These are phyloP conservation scores for Odontarrhena argentea DNA, from an alignment of 345 rosid species.

Conservation along the genomic window DNA sequence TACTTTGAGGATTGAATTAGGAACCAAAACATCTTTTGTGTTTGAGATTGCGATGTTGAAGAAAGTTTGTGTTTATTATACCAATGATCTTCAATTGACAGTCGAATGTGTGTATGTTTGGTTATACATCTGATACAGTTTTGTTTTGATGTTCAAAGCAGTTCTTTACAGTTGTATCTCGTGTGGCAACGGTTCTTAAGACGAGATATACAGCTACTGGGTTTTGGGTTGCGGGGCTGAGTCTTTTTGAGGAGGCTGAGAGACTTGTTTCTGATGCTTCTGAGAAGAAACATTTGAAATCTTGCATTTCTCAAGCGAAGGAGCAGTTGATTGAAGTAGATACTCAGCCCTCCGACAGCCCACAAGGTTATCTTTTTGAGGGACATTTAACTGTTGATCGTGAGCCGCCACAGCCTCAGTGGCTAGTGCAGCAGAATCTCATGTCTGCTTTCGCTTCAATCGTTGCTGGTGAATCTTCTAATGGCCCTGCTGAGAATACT, in stretches of 20 bases:
- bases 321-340: constrained; percentile 59
- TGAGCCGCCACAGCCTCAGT: constrained; percentile 88
- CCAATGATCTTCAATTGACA: neutral
- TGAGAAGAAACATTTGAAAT: constrained; percentile 65
- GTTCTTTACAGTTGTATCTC: constrained; percentile 76
- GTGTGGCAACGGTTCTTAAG: constrained; percentile 79
- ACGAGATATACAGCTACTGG: constrained; percentile 85
- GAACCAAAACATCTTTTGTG: neutral
- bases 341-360: constrained; percentile 39
- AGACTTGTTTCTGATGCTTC: constrained; percentile 54
- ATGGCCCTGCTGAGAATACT: constrained; percentile 32
- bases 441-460: constrained; percentile 58
- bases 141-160: constrained; percentile 34
- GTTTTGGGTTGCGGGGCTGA: constrained; percentile 80
- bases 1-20: constrained; percentile 4
- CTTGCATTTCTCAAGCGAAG: constrained; percentile 67
- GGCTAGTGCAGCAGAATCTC: constrained; percentile 78
- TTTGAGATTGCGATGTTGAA: neutral
- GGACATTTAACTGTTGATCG: constrained; percentile 96
- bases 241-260: constrained; percentile 67
- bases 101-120: constrained; percentile 1
- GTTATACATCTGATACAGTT: neutral
- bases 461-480: constrained; percentile 62
- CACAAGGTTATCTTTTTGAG: constrained; percentile 82
- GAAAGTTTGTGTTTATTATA: constrained; percentile 1